These are phyloP conservation scores for Coelastrella sp. DNA, from an alignment of 139 green algal genomes.

Conservation along the genomic window DNA sequence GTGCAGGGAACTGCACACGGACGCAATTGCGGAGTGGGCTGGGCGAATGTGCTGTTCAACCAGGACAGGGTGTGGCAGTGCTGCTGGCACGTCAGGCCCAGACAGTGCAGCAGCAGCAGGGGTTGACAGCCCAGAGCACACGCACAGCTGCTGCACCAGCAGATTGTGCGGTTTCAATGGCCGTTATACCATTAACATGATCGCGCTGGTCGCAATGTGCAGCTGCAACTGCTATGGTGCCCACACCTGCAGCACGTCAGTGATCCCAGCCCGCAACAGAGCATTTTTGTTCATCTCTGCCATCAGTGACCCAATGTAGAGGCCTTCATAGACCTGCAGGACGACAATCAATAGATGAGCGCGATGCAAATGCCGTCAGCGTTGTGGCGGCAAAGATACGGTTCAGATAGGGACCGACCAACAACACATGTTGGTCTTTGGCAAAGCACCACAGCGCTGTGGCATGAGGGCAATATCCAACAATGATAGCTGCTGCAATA, in stretches of 20 bases:
- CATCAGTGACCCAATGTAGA: conserved; percentile 57
- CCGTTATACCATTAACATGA: no score
- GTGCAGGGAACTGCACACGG: background rate
- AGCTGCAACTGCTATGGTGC: background rate
- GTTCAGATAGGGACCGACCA: background rate
- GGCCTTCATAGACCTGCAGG: conserved; percentile 45
- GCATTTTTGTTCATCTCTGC: conserved; percentile 58
- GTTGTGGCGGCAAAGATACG: background rate
- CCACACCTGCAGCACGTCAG: conserved; percentile 66
- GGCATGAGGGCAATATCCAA: no score
- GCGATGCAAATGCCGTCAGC: background rate
- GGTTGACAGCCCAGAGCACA: no score
- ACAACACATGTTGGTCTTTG: background rate
- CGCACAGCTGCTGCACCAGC: no score
- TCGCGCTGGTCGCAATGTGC: background rate
- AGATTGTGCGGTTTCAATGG: no score
- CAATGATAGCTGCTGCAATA: no score
- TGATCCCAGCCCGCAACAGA: conserved; percentile 58
- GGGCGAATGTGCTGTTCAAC: no score
- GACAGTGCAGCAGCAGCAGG: no score
- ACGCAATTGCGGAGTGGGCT: no score
- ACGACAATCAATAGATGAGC: background rate
- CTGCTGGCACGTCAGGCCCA: no score
- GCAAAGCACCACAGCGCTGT: no score
- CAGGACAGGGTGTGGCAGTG: no score